These are phyloP conservation scores for Pseudogymnoascus sp. DNA, from an alignment of 2,329 filamentous ascomycete species.

Conservation along the genomic window DNA sequence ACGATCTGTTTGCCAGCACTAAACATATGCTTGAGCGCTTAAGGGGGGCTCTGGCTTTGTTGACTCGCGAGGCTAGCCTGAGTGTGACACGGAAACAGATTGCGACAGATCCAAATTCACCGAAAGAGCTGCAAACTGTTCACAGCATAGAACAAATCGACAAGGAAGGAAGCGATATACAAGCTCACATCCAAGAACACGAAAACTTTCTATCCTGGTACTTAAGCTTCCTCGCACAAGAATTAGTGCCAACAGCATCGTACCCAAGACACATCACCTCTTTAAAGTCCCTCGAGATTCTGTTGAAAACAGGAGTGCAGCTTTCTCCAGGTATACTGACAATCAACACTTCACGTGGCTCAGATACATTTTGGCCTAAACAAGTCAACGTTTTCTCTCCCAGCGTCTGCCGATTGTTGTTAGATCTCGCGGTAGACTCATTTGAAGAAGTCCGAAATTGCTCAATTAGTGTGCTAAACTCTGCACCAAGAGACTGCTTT, in stretches of 20 bases:
- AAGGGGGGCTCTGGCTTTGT: conserved; percentile 52
- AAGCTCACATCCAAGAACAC: conserved; percentile 39
- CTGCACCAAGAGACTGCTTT: conserved; percentile 35
- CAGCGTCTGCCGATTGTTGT: conserved; percentile 52
- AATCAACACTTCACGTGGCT: not conserved
- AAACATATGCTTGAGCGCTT: conserved; percentile 71
- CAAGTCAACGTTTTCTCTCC: conserved; percentile 31
- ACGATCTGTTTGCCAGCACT: conserved; percentile 66
- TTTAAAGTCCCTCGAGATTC: conserved; percentile 57
- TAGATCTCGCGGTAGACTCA: conserved; percentile 77
- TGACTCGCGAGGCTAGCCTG: conserved; percentile 33
- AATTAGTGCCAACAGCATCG: conserved; percentile 72
- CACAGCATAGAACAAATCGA: conserved; percentile 6
- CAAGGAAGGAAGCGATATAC: conserved; percentile 10
- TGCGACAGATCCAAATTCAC: conserved; percentile 20
- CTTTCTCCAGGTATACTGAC: conserved; percentile 25
- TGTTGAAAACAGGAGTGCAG: conserved; percentile 40
- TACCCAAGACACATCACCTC: conserved; percentile 85
- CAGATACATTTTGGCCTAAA: conserved; percentile 8
- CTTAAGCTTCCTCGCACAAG: conserved; percentile 57
- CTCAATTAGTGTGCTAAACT: conserved; percentile 42
- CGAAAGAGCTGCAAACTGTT: conserved; percentile 13
- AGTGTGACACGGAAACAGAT: conserved; percentile 9
- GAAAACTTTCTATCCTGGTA: conserved; percentile 67
- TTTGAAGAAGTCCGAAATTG: conserved; percentile 80